Evolutionary conservation across 2,329 filamentous ascomycete species (phyloP), one percentile per base, ranked within the genome.

Genomic region (Drechslerella dactyloides): DNA sequence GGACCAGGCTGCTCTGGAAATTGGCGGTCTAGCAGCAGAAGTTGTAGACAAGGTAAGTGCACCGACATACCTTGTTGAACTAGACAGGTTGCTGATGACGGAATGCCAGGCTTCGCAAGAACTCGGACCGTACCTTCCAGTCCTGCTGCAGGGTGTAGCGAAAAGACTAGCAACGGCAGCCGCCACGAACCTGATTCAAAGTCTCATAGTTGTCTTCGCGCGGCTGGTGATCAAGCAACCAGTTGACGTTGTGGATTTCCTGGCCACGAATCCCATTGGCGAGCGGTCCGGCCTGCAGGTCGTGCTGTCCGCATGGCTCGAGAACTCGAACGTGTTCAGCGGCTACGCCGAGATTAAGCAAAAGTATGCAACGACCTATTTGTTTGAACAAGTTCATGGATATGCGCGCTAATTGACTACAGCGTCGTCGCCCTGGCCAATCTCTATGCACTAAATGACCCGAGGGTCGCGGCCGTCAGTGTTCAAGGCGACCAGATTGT

Each of bases 321-420:
- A 97, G 81, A 96, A 97, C 80, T 96, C 92, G 2, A 86, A 96
- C 80, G 96, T 90, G 80, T 99, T 99, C 81, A 92, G 92, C n/a
- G 94, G 94, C 11, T 99, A 97, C 76, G 93, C 97, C 77, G 93
- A 97, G 80, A 97, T 97, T 76, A 87, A 93, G 76, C 91, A 97
- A 80, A 99, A 97, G 90, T 93, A 82, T 80, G 87, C 51, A 33
- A 5, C 13, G 15, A 48, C 19, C 7, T n/a, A 50, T 51, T 61
- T 33, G n/a, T 17, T 57, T 72, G 54, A 80, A 82, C 77, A 83
- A 74, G 27, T 51, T 40, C 15, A 37, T 62, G 35, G 60, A 42
- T 69, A 33, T 33, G 8, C 23, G n/a, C 30, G n/a, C 37, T 48
- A 33, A 33, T 33, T 33, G 4, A 3, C 8, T 30, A 5, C 76